phyloP scores from a whole-genome alignment of 441 rosid genomes.

The Erysimum pusillum region DNA sequence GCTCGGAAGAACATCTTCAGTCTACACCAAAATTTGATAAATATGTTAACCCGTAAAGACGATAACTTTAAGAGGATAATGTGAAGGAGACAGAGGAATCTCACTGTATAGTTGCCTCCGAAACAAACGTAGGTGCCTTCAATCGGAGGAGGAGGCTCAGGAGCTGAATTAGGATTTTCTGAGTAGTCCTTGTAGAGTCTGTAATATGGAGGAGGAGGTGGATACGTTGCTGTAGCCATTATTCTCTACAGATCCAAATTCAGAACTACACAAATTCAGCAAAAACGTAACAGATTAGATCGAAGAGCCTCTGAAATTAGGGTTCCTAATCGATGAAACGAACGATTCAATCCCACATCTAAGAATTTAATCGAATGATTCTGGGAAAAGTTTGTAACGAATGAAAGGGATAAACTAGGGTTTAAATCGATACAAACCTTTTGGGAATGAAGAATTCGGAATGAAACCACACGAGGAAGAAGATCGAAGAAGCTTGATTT shows the following conservation, averaged over 20 bases:
- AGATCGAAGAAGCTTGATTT: slow-evolving; percentile 23
- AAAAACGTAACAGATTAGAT: neutral
- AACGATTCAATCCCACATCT: neutral
- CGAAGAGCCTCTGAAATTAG: slow-evolving; percentile 4
- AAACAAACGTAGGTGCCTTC: slow-evolving; percentile 79
- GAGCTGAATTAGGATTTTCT: slow-evolving; percentile 72
- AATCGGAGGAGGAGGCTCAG: slow-evolving; percentile 82
- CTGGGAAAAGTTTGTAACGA: neutral
- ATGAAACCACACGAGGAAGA: neutral
- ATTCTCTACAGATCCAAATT: slow-evolving; percentile 46
- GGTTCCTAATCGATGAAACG: slow-evolving; percentile 10
- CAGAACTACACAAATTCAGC: neutral
- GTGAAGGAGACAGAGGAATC: slow-evolving; percentile 1
- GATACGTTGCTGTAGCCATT: slow-evolving; percentile 93
- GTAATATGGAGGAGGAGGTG: slow-evolving; percentile 92
- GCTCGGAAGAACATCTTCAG: slow-evolving; percentile 92
- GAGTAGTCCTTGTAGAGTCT: slow-evolving; percentile 87
- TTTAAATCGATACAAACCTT: slow-evolving; percentile 4
- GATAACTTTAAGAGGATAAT: neutral
- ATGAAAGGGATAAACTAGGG: neutral
- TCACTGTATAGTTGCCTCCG: slow-evolving; percentile 80
- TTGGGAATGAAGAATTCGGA: neutral
- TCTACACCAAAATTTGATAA: slow-evolving; percentile 52
- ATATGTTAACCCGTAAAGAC: neutral
- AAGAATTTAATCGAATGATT: neutral